phyloP scores from a whole-genome alignment of 2,329 filamentous ascomycete species.

The Parafenestella ontariensis region DNA sequence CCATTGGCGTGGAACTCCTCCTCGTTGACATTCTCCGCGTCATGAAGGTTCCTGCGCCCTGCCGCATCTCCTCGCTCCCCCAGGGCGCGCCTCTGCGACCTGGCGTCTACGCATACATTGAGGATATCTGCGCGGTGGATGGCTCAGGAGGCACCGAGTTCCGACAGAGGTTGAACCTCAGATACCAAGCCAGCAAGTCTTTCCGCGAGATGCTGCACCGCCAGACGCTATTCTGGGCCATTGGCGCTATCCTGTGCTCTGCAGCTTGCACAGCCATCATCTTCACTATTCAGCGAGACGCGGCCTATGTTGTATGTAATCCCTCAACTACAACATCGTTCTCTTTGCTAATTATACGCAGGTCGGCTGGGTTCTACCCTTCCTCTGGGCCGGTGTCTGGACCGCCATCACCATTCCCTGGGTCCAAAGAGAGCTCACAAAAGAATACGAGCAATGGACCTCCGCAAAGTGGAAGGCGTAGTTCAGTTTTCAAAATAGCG shows the following conservation, averaged over 20 bases:
- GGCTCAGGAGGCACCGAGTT: conserved; percentile 61
- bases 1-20: conserved; percentile 60
- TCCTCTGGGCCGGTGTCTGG: conserved; percentile 59
- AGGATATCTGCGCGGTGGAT: conserved; percentile 62
- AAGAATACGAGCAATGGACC: conserved; percentile 47
- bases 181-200: conserved; percentile 61
- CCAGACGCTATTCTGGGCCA: conserved; percentile 61
- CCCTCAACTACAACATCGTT: neutral
- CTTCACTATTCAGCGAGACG: conserved; percentile 56
- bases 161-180: conserved; percentile 58
- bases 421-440: conserved; percentile 48
- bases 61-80: conserved; percentile 61
- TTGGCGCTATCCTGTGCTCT: conserved; percentile 53
- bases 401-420: conserved; percentile 54
- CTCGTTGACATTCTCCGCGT: conserved; percentile 58
- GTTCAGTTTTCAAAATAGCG: neutral
- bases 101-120: conserved; percentile 62
- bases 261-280: conserved; percentile 53
- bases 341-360: conserved; percentile 28
- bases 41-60: conserved; percentile 54
- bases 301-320: conserved; percentile 55
- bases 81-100: conserved; percentile 59
- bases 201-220: conserved; percentile 62
- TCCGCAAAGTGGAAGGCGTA: conserved; percentile 49
- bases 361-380: conserved; percentile 58